Evolutionary conservation across 495 filamentous ascomycete species (phyloP).

Genomic region (Penicillium steckii): DNA sequence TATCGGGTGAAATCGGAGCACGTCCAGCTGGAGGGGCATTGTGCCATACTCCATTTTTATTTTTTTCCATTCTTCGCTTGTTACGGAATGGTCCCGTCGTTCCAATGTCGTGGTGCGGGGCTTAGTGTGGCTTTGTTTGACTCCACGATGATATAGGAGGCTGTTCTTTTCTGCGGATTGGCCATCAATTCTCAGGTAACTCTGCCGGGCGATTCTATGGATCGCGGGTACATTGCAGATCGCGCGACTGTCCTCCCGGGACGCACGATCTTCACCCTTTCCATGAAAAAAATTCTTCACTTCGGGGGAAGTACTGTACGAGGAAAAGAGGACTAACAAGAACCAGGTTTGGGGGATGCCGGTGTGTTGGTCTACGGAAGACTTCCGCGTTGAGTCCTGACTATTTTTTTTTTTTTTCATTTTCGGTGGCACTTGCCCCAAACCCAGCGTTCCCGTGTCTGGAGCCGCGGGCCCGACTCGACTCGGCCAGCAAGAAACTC

Average conservation of each 20-base stretch:
- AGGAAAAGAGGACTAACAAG: conserved; percentile 4
- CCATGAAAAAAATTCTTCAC: conserved; percentile 9
- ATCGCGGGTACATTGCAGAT: conserved; percentile 6
- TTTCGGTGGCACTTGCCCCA: neutral
- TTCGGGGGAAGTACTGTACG: conserved; percentile 20
- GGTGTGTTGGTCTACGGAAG: conserved; percentile 3
- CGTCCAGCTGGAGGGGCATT: conserved; percentile 2
- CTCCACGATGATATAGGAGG: conserved; percentile 25
- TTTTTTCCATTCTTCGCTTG: neutral
- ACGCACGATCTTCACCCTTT: neutral
- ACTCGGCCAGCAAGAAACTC: conserved; percentile 13
- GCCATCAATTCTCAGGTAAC: neutral
- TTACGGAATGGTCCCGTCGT: neutral
- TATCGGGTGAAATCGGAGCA: conserved; percentile 24
- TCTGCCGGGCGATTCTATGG: conserved; percentile 6
- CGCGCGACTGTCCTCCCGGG: neutral
- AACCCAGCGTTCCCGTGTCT: neutral
- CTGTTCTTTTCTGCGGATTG: conserved; percentile 1
- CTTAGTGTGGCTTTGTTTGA: conserved; percentile 16
- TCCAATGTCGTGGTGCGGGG: conserved; percentile 14
- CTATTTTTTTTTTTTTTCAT: neutral
- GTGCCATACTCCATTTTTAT: conserved; percentile 16
- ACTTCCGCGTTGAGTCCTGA: conserved; percentile 13
- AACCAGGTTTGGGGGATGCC: conserved; percentile 8
- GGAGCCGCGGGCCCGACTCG: conserved; percentile 17